Conservation (phyloP, 2,329 filamentous ascomycete genomes). For the Calycina marina region DNA sequence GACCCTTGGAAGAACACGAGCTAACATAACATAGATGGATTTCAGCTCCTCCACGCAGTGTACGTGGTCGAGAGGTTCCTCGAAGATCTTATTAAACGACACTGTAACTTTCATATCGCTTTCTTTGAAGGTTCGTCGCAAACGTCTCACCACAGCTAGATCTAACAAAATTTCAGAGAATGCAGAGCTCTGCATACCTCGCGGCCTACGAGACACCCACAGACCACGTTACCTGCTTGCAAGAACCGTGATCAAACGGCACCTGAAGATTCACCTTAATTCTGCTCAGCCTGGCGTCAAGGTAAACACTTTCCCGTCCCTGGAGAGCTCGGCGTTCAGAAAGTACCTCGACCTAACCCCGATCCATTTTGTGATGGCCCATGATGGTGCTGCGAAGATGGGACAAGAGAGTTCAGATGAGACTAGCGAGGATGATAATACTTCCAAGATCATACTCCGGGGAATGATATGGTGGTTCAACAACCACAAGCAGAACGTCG, state of each 20-base stretch:
- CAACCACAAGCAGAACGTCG: constrained; percentile 41
- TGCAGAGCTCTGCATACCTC: constrained; percentile 39
- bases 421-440: constrained; percentile 5
- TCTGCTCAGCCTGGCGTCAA: constrained; percentile 13
- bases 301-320: constrained; percentile 29
- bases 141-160: background rate
- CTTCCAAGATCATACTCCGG: constrained; percentile 20
- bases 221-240: constrained; percentile 38
- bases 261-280: constrained; percentile 27
- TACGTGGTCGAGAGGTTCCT: constrained; percentile 56
- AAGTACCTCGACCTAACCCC: constrained; percentile 38
- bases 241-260: constrained; percentile 47
- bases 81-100: constrained; percentile 40
- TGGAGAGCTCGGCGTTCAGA: constrained; percentile 34
- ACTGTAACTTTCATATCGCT: constrained; percentile 56
- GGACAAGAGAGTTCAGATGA: background rate
- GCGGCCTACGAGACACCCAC: constrained; percentile 20
- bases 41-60: constrained; percentile 57
- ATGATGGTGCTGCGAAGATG: constrained; percentile 35
- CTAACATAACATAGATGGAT: constrained; percentile 44
- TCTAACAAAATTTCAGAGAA: constrained; percentile 23
- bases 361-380: constrained; percentile 53
- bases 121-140: constrained; percentile 37
- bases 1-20: no score
- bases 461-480: constrained; percentile 40